Evolutionary conservation across 805 yeast species (phyloP).

Genomic region (Saccharomycopsis sp.): DNA sequence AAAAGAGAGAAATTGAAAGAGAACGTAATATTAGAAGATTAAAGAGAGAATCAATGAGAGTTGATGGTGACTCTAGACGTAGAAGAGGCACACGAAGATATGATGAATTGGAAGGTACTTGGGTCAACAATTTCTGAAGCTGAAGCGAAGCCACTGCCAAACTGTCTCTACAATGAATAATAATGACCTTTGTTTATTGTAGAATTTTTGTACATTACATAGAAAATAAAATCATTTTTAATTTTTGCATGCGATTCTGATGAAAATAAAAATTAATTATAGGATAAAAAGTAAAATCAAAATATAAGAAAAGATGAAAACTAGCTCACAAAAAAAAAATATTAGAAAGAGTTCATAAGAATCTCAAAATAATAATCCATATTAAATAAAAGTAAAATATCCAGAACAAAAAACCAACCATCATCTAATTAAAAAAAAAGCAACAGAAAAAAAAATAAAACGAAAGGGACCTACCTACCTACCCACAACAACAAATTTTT

Average conservation of each 20-base stretch:
- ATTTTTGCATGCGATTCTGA: background rate
- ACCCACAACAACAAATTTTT: constrained; percentile 19
- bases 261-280: background rate
- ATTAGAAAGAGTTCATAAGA: background rate
- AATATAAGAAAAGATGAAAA: background rate
- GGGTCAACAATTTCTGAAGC: constrained; percentile 17
- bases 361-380: too few species aligned
- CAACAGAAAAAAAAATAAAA: background rate
- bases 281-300: background rate
- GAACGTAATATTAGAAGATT: constrained; percentile 86
- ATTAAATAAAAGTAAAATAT: background rate
- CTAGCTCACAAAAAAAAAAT: background rate
- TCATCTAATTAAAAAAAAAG: background rate
- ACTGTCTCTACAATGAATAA: background rate
- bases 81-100: constrained; percentile 39
- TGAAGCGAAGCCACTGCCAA: background rate
- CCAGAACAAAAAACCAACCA: background rate
- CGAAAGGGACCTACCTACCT: background rate
- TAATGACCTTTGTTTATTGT: background rate
- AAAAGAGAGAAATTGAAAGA: constrained; percentile 89
- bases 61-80: constrained; percentile 42
- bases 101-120: constrained; percentile 44
- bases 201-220: background rate
- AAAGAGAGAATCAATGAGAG: constrained; percentile 82
- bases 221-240: background rate